Evolutionary conservation across 768 basidiomycete genomes (phyloP).

Genomic region (Tricholoma matsutake): DNA sequence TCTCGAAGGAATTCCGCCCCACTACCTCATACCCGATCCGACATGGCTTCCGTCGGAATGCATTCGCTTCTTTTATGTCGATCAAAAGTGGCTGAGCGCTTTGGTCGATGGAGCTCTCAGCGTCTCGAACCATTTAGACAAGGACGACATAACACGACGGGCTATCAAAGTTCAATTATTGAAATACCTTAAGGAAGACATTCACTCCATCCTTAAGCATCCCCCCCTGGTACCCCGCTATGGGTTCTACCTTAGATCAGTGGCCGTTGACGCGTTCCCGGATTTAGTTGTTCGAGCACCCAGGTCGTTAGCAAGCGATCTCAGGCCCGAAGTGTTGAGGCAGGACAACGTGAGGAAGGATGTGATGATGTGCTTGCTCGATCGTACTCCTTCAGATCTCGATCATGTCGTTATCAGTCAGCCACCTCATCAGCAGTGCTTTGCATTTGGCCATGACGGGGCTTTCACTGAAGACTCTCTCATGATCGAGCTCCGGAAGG

Average conservation of each 20-base stretch:
- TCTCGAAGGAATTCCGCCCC: neutral
- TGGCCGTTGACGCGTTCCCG: neutral
- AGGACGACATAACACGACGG: neutral
- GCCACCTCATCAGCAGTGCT: neutral
- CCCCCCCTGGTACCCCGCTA: neutral
- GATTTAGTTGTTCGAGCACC: constrained; percentile 2
- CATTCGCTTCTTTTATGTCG: constrained; percentile 6
- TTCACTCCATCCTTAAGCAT: neutral
- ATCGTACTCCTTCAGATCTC: neutral
- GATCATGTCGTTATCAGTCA: neutral
- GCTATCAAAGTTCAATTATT: neutral
- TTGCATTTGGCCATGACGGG: neutral
- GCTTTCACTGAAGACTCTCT: neutral
- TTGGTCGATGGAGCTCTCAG: constrained; percentile 1
- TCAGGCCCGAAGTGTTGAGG: neutral
- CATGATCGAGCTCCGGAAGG: neutral
- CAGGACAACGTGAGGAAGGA: neutral
- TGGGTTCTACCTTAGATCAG: constrained; percentile 1
- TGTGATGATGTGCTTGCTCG: neutral
- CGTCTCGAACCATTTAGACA: constrained; percentile 4
- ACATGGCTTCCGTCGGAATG: neutral
- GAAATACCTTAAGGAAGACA: neutral
- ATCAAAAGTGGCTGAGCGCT: constrained; percentile 3
- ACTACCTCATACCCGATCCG: constrained; percentile 6
- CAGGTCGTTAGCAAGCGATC: neutral